Conservation (phyloP, 495 filamentous ascomycete genomes). For the Talaromyces stipitatus region DNA sequence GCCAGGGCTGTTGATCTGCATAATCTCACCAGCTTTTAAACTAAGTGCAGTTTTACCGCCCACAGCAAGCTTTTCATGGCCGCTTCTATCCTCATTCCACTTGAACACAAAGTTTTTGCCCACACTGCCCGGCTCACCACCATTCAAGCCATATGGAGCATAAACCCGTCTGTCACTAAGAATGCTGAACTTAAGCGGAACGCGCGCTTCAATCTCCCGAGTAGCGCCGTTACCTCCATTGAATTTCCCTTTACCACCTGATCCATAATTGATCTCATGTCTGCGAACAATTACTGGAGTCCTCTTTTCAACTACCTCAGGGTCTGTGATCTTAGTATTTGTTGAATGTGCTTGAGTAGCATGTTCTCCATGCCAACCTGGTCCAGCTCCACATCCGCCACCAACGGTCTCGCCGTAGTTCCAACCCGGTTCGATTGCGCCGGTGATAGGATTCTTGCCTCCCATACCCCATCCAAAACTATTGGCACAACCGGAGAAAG, state of each 20-base stretch:
- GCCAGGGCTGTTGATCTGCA: not conserved
- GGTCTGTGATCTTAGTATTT: constrained; percentile 93
- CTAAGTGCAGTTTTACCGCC: constrained; percentile 14
- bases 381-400: constrained; percentile 82
- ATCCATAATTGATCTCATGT: constrained; percentile 65
- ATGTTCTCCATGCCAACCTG: constrained; percentile 78
- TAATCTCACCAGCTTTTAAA: constrained; percentile 11
- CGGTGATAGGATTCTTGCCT: constrained; percentile 59
- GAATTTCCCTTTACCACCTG: constrained; percentile 28
- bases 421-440: constrained; percentile 73
- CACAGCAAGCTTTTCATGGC: constrained; percentile 7
- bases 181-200: constrained; percentile 74
- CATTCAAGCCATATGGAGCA: constrained; percentile 75
- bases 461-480: constrained; percentile 55
- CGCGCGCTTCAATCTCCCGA: constrained; percentile 30
- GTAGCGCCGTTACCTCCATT: constrained; percentile 32
- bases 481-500: constrained; percentile 88
- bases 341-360: constrained; percentile 98
- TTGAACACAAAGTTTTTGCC: constrained; percentile 13
- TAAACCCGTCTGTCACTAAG: constrained; percentile 79
- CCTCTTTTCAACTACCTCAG: constrained; percentile 86
- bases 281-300: constrained; percentile 83
- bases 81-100: constrained; percentile 13
- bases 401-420: constrained; percentile 98
- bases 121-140: constrained; percentile 43